A percentile compares a stretch with the other conserved stretches of the same genome.
Conservation (phyloP, 352 stramenopile species). For the Detonula confervacea region DNA sequence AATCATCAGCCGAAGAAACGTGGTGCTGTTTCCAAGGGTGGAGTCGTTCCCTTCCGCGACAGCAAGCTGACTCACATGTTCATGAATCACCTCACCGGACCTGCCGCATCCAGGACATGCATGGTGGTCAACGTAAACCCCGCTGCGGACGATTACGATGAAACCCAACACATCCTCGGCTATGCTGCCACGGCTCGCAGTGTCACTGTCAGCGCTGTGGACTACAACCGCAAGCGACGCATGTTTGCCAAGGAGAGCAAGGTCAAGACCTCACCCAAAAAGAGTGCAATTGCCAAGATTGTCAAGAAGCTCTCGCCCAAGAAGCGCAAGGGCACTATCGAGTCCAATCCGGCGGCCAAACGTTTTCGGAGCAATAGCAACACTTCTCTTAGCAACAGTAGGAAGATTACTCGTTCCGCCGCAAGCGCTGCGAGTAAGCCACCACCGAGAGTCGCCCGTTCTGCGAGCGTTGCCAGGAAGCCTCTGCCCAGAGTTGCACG, state of each 20-base stretch:
- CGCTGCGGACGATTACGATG: constrained; percentile 92
- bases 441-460: no score
- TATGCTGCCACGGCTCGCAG: constrained; percentile 93
- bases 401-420: constrained; percentile 10
- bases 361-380: constrained; percentile 32
- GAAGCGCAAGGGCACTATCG: constrained; percentile 42
- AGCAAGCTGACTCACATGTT: constrained; percentile 97
- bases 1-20: constrained; percentile 87
- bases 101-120: constrained; percentile 86
- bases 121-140: constrained; percentile 98
- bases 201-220: constrained; percentile 85
- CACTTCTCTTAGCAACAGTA: neutral
- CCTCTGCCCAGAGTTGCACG: neutral
- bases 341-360: constrained; percentile 33
- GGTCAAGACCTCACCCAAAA: constrained; percentile 23
- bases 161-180: constrained; percentile 94
- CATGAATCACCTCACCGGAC: constrained; percentile 91
- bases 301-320: constrained; percentile 63
- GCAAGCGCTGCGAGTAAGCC: constrained; percentile 14
- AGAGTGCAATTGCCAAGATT: constrained; percentile 42
- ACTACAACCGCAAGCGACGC: constrained; percentile 59
- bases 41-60: constrained; percentile 96
- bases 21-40: constrained; percentile 27
- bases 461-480: constrained; percentile 14
- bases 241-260: constrained; percentile 50